These are phyloP conservation scores for Curvularia spicifera DNA, from an alignment of 2,329 filamentous ascomycete genomes.

Conservation along the genomic window DNA sequence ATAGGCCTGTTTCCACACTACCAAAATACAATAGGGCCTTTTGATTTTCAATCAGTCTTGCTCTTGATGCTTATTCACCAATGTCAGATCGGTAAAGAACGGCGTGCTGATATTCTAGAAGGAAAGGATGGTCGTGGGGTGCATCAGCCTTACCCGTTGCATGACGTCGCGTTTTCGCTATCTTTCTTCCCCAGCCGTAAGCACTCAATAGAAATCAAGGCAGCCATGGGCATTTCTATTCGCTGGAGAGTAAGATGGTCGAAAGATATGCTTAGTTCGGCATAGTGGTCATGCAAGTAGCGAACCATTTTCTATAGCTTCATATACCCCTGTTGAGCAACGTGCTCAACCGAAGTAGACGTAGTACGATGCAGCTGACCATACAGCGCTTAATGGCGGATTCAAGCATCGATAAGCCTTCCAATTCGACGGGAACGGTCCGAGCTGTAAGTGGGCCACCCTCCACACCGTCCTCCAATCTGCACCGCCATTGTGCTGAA, in stretches of 20 bases:
- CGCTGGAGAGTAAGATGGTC: not conserved
- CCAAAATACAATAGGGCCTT: not conserved
- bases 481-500: constrained; percentile 11
- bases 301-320: not conserved
- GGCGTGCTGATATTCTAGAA: not conserved
- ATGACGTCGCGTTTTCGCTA: not conserved
- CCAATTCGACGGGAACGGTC: not conserved
- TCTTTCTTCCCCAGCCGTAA: not conserved
- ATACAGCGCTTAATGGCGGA: not conserved
- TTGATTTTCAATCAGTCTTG: not conserved
- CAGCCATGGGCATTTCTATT: not conserved
- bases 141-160: constrained; percentile 6
- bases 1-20: no score
- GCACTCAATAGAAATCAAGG: not conserved
- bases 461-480: not conserved
- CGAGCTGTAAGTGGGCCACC: not conserved
- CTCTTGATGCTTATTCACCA: constrained; percentile 1
- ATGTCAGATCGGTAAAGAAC: not conserved
- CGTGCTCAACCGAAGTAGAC: not conserved
- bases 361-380: not conserved
- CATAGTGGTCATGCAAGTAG: not conserved
- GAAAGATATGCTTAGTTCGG: not conserved
- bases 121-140: not conserved
- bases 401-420: constrained; percentile 4
- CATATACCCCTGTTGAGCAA: not conserved